These are phyloP conservation scores for Fagopyrum homotropicum DNA, from an alignment of 148 eudicot genomes.

Conservation along the genomic window DNA sequence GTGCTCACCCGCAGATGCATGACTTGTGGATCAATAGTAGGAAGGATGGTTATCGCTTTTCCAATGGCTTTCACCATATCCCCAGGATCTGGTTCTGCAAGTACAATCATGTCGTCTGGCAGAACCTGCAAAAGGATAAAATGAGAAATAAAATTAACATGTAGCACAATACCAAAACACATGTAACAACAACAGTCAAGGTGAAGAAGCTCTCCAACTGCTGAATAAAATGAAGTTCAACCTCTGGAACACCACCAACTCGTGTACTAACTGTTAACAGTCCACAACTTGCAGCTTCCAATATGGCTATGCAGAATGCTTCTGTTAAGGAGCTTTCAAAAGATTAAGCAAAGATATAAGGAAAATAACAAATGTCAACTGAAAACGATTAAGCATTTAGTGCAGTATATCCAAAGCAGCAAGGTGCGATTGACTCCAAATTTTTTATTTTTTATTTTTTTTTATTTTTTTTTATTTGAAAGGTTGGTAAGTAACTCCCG, in stretches of 20 bases:
- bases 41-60: conserved; percentile 78
- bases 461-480: background rate
- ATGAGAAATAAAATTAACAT: conserved; percentile 9
- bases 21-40: conserved; percentile 76
- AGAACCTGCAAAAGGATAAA: conserved; percentile 45
- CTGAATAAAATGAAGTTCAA: conserved; percentile 12
- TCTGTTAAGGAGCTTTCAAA: conserved; percentile 84
- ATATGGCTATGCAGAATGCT: conserved; percentile 97
- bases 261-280: conserved; percentile 91
- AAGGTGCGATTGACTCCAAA: background rate
- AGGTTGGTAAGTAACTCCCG: no score
- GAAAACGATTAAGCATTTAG: background rate
- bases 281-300: conserved; percentile 99
- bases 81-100: conserved; percentile 86
- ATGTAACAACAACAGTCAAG: background rate
- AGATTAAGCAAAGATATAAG: conserved; percentile 14
- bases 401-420: conserved; percentile 1
- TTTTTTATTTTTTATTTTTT: background rate
- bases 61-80: conserved; percentile 78
- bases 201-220: background rate
- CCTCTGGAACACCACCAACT: conserved; percentile 99
- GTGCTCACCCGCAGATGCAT: conserved; percentile 83
- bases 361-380: background rate
- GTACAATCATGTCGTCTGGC: conserved; percentile 96
- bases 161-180: background rate